Percentiles rank a stretch among this genome's conserved stretches.
These are phyloP conservation scores for Didymella sp. DNA, from an alignment of 2,329 filamentous ascomycete genomes.

Conservation along the genomic window DNA sequence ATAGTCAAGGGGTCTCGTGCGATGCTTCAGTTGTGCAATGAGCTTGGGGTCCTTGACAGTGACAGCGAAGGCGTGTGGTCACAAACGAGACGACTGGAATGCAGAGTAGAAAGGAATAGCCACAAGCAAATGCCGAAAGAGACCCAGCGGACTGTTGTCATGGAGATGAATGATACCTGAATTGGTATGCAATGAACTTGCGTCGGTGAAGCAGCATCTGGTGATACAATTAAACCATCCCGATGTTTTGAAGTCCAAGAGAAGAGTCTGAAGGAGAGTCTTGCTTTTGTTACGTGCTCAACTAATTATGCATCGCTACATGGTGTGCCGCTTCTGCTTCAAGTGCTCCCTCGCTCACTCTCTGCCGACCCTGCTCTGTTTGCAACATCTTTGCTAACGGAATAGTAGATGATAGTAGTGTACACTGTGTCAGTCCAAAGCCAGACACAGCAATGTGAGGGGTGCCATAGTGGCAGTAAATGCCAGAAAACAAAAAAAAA, in stretches of 20 bases:
- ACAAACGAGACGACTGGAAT: not conserved
- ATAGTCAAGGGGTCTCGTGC: not conserved
- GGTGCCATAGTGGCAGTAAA: slow-evolving; percentile 21
- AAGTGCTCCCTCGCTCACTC: slow-evolving; percentile 8
- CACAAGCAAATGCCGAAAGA: not conserved
- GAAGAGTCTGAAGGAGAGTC: slow-evolving; percentile 22
- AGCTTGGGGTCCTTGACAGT: not conserved
- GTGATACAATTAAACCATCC: not conserved
- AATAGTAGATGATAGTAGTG: slow-evolving; percentile 36
- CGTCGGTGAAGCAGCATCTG: not conserved
- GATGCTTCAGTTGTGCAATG: not conserved
- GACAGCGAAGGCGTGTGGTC: not conserved
- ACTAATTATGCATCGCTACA: slow-evolving; percentile 30
- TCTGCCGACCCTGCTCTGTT: slow-evolving; percentile 23
- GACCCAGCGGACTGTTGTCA: not conserved
- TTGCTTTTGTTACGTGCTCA: slow-evolving; percentile 40
- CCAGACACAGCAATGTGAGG: slow-evolving; percentile 28
- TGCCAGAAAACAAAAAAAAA: slow-evolving; percentile 31
- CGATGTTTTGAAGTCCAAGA: not conserved
- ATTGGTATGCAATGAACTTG: not conserved
- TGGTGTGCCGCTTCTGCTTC: slow-evolving; percentile 19
- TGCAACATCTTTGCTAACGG: slow-evolving; percentile 20
- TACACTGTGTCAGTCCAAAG: slow-evolving; percentile 34
- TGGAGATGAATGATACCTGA: not conserved
- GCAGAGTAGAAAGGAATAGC: not conserved